These are phyloP conservation scores for Wakefieldia striispora DNA, from an alignment of 768 basidiomycete species.

Conservation along the genomic window DNA sequence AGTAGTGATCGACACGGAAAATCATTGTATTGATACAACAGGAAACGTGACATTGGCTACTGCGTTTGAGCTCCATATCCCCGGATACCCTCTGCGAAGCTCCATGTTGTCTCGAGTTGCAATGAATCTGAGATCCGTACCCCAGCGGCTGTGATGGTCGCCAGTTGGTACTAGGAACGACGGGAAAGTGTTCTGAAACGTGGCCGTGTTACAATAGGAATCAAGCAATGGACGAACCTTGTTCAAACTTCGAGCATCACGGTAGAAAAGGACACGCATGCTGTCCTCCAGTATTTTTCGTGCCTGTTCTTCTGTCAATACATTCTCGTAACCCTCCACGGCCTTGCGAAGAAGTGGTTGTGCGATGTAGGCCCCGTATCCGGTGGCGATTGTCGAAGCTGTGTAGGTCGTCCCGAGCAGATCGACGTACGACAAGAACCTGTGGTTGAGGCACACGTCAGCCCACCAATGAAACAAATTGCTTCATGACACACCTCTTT, in stretches of 20 bases:
- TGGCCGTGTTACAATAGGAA: not conserved
- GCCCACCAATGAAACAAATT: not conserved
- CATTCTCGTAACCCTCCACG: conserved; percentile 78
- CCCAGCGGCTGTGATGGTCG: conserved; percentile 77
- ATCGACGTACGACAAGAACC: conserved; percentile 93
- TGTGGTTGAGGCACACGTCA: conserved; percentile 29
- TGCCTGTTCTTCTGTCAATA: conserved; percentile 77
- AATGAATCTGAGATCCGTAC: conserved; percentile 77
- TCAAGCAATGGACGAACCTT: conserved; percentile 55
- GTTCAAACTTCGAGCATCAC: conserved; percentile 93
- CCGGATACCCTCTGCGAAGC: conserved; percentile 87
- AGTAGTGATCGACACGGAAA: not conserved
- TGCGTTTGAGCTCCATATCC: conserved; percentile 93
- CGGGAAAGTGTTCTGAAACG: not conserved
- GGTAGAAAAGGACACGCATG: conserved; percentile 94
- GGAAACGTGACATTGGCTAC: conserved; percentile 34
- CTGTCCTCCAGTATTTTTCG: conserved; percentile 74
- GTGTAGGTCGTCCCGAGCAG: conserved; percentile 95
- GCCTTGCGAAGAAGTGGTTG: conserved; percentile 89
- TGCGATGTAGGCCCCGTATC: conserved; percentile 91
- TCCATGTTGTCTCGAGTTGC: conserved; percentile 78
- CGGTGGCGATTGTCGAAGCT: conserved; percentile 90
- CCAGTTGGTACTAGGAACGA: conserved; percentile 83
- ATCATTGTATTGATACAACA: conserved; percentile 7
- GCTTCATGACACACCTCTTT: conserved; percentile 52